A percentile compares a stretch with the other conserved stretches of the same genome.
These are phyloP conservation scores for Aspergillus avenaceus DNA, from an alignment of 495 filamentous ascomycete genomes.

Conservation along the genomic window DNA sequence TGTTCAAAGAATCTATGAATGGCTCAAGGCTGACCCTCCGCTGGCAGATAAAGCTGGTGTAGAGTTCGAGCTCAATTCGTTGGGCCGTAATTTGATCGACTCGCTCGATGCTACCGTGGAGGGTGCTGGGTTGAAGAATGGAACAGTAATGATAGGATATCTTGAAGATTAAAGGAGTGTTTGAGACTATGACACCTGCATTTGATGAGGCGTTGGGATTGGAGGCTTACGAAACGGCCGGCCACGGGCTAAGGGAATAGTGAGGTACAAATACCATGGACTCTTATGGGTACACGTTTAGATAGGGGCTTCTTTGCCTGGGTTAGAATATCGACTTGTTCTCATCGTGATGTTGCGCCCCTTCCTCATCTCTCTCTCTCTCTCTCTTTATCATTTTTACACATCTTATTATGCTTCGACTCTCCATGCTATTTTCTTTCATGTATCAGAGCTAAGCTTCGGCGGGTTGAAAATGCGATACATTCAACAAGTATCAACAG, in stretches of 20 bases:
- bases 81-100: slow-evolving; percentile 79
- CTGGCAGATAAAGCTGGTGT: slow-evolving; percentile 70
- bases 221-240: neutral
- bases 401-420: too few relatives aligned
- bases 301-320: neutral
- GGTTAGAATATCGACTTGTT: too few relatives aligned
- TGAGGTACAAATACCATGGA: neutral
- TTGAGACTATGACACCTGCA: neutral
- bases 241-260: neutral
- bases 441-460: too few relatives aligned
- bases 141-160: slow-evolving; percentile 89
- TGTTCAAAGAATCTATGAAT: slow-evolving; percentile 85
- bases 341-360: neutral
- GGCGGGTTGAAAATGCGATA: too few relatives aligned
- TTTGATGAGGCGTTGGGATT: slow-evolving; percentile 12
- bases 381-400: too few relatives aligned
- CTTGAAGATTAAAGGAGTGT: slow-evolving; percentile 52
- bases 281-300: neutral
- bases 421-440: too few relatives aligned
- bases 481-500: too few relatives aligned
- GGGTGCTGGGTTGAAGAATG: slow-evolving; percentile 84
- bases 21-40: slow-evolving; percentile 79
- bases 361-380: neutral
- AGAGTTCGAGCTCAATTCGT: slow-evolving; percentile 78
- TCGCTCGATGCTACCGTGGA: slow-evolving; percentile 66